phyloP scores from a whole-genome alignment of 169 alveolate genomes.

The Eimeria praecox region DNA sequence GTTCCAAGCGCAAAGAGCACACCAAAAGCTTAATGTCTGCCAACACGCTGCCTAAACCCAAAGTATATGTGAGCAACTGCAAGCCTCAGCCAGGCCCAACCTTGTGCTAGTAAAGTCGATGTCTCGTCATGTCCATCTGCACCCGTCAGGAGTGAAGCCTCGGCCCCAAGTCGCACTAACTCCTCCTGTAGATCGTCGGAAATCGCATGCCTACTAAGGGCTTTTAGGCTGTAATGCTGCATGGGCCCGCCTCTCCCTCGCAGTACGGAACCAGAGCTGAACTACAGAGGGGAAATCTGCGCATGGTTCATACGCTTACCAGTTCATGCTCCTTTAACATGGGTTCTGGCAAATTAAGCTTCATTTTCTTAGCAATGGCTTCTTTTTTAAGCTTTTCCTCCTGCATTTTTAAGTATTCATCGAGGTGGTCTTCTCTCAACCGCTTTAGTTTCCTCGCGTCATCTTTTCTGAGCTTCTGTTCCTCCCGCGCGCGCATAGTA shows the following conservation, averaged over 20 bases:
- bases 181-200: conserved; percentile 59
- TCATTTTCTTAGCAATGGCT: conserved; percentile 56
- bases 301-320: neutral
- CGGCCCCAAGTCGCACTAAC: conserved; percentile 80
- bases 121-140: conserved; percentile 70
- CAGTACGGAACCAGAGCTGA: neutral
- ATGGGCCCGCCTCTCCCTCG: neutral
- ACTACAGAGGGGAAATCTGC: neutral
- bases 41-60: neutral
- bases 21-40: neutral
- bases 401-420: conserved; percentile 94
- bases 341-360: conserved; percentile 83
- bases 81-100: neutral
- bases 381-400: conserved; percentile 88
- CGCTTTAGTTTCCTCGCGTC: conserved; percentile 96
- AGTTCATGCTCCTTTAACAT: conserved; percentile 80
- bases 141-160: conserved; percentile 69
- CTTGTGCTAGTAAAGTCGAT: conserved; percentile 64
- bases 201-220: no score
- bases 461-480: conserved; percentile 92
- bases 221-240: neutral
- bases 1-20: neutral
- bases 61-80: neutral
- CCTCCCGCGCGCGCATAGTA: conserved; percentile 95
- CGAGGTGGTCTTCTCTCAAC: conserved; percentile 95